Conservation (phyloP, 345 rosid species). For the Rhizophora apiculata region DNA sequence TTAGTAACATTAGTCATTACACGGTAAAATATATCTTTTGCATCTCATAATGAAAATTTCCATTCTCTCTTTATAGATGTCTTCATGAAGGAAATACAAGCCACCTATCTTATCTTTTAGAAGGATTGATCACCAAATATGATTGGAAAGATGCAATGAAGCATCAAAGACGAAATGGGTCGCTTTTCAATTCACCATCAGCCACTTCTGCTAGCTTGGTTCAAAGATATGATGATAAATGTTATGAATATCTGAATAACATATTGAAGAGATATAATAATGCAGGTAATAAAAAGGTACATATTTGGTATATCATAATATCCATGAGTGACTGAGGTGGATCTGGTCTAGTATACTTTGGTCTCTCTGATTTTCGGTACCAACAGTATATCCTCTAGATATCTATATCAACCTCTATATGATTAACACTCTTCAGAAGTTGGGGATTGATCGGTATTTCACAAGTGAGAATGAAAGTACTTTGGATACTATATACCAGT, state of each 20-base stretch:
- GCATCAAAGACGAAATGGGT: conserved; percentile 11
- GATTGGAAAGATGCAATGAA: conserved; percentile 19
- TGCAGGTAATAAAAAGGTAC: not conserved
- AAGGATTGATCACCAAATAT: not conserved
- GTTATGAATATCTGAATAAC: conserved; percentile 3
- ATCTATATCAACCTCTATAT: conserved; percentile 5
- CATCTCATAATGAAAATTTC: not conserved
- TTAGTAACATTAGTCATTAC: not conserved
- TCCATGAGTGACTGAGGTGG: not conserved
- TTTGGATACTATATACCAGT: not conserved
- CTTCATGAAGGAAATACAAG: not conserved
- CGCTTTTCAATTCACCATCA: conserved; percentile 16
- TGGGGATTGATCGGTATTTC: conserved; percentile 14
- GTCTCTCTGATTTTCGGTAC: not conserved
- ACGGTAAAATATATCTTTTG: too few species aligned
- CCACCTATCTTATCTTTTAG: conserved; percentile 5
- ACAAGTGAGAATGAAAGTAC: not conserved
- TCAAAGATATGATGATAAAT: conserved; percentile 9
- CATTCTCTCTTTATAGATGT: not conserved
- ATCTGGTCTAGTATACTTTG: not conserved
- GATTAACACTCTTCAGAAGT: conserved; percentile 7
- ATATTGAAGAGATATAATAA: not conserved
- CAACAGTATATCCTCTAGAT: conserved; percentile 12
- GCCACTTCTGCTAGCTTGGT: conserved; percentile 16
- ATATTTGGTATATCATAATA: not conserved